Evolutionary conservation across 2,329 filamentous ascomycete genomes (phyloP).

Genomic region (Ophiostoma novo-ulmi): DNA sequence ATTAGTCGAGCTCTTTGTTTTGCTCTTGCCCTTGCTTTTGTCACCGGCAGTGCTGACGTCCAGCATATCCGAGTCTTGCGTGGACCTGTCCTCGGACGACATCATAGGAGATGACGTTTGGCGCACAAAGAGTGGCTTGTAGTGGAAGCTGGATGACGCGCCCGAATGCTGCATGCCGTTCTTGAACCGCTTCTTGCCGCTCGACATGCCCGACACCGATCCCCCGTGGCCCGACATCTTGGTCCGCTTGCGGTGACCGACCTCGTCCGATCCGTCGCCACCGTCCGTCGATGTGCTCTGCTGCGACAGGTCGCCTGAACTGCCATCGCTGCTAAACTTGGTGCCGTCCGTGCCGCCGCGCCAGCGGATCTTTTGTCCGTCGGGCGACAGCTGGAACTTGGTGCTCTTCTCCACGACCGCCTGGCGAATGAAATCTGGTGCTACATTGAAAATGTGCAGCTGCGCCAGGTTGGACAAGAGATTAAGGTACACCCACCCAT

Average conservation of each 20-base stretch:
- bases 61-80: conserved; percentile 40
- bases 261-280: conserved; percentile 41
- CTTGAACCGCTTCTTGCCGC: conserved; percentile 39
- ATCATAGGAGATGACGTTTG: conserved; percentile 45
- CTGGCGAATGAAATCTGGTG: conserved; percentile 67
- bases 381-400: conserved; percentile 70
- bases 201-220: conserved; percentile 35
- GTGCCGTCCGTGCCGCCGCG: conserved; percentile 63
- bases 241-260: conserved; percentile 42
- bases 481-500: conserved; percentile 81
- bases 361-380: conserved; percentile 77
- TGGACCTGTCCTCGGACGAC: conserved; percentile 40
- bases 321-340: conserved; percentile 60
- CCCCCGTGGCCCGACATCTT: conserved; percentile 39
- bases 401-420: conserved; percentile 66
- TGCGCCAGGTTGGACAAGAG: conserved; percentile 76
- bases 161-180: conserved; percentile 33
- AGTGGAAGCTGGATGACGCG: conserved; percentile 52
- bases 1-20: conserved; percentile 16
- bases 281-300: conserved; percentile 48
- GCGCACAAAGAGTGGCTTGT: conserved; percentile 58
- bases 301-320: conserved; percentile 42
- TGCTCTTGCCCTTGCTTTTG: conserved; percentile 36
- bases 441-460: conserved; percentile 79
- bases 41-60: conserved; percentile 40